Evolutionary conservation across 2,329 filamentous ascomycete species (phyloP), one percentile per base, ranked within the genome.

Genomic region (Rhytidhysteron rufulum): DNA sequence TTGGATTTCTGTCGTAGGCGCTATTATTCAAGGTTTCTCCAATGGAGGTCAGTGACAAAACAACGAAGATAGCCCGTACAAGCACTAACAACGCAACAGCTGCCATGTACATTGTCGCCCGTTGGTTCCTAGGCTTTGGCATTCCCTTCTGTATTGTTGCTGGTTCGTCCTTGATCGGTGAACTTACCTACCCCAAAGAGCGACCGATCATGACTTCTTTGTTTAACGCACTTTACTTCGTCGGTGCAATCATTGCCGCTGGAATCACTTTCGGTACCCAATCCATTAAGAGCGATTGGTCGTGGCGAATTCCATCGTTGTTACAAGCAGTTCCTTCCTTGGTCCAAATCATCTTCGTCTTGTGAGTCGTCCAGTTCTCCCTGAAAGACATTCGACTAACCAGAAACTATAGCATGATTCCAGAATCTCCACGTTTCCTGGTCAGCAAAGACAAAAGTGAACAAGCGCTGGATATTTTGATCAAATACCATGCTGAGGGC

Each of bases 151-250:
- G 79, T 0, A 80, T 83, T 51, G 78, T 82, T 68, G 73, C 75
- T 7, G 81, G 79, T 11, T 80, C 80, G 2, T 70, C 83, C 35
- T 69, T 84, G 10, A 71, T 84, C 18, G 79, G 78, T 5, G 82
- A 85, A 65, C 76, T 85, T 44, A 78, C 75, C 55, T 80, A 85
- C 53, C 80, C 81, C 8, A 81, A 84, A 54, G 80, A 85, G 60
- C 78, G 81, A 51, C 80, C 75, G 3, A 75, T 75, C 6, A 72
- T 84, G 41, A 84, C 80, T 1, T 73, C 80, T 11, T 72, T 84
- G 36, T 84, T 84, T 64, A 84, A 84, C 61, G 82, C 78, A 43
- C 62, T 83, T 35, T 85, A 79, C 78, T 83, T 83, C 56, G 58
- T 80, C 39, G 79, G 78, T 17, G 61, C 66, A 18, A 58, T 72